Conservation (phyloP, 768 basidiomycete genomes). For the Ephemerocybe angulata region DNA sequence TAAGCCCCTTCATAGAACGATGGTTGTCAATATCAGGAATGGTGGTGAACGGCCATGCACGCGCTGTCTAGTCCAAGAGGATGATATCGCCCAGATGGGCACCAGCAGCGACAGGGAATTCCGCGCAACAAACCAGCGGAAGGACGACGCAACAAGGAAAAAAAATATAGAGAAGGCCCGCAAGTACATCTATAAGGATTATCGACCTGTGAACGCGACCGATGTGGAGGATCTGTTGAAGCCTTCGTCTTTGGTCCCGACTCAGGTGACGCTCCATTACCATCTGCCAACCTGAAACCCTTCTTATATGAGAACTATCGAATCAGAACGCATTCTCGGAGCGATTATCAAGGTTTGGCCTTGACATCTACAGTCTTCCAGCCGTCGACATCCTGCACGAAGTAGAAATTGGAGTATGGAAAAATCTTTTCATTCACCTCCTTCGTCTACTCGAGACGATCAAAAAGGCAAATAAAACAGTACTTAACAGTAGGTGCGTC, state of each 20-base stretch:
- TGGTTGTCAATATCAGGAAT: conserved; percentile 29
- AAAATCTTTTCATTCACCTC: conserved; percentile 32
- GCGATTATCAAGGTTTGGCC: conserved; percentile 12
- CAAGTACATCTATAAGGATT: not conserved
- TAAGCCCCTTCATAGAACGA: conserved; percentile 19
- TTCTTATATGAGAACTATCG: not conserved
- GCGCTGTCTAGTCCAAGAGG: conserved; percentile 25
- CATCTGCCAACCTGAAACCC: not conserved
- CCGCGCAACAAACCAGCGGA: not conserved
- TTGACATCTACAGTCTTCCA: conserved; percentile 24
- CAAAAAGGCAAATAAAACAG: no score
- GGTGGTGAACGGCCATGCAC: conserved; percentile 36
- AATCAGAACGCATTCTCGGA: conserved; percentile 32
- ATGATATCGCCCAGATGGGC: conserved; percentile 27
- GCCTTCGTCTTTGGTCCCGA: not conserved
- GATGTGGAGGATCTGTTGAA: not conserved
- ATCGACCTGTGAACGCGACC: not conserved
- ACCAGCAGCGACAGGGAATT: conserved; percentile 1
- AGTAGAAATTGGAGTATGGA: conserved; percentile 38
- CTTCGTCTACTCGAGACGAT: conserved; percentile 23
- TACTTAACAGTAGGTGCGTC: no score
- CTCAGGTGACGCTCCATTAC: not conserved
- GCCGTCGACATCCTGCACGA: conserved; percentile 35
- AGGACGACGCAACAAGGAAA: not conserved
- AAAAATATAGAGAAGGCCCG: not conserved